Evolutionary conservation across 176 grass and related monocot genomes (phyloP), one percentile per base, ranked within the genome.

Genomic region (Musa beccarii): DNA sequence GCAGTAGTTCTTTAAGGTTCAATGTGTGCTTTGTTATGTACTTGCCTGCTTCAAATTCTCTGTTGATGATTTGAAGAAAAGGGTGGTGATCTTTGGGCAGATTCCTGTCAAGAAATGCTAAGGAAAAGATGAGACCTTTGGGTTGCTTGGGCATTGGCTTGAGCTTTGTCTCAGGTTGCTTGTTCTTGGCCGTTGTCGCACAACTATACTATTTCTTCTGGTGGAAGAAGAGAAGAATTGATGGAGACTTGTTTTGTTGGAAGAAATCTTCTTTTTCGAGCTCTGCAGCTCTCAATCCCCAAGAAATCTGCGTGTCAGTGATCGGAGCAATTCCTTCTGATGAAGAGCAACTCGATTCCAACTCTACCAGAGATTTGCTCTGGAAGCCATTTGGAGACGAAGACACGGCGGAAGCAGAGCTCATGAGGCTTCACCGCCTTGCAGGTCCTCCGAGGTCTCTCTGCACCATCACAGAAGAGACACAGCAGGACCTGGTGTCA

Each of bases 201-300:
- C 53, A 74, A 53, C n/a, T 74, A 13, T 74, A 74, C 72, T 74
- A 74, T 16, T 74, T 74, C 53, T 74, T 74, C 50, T 74, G 72
- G 72, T 74, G 72, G 72, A 74, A 74, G 72, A 74, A 59, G 53
- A 74, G 72, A 57, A 57, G 11, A 13, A 53, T 10, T 23, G 1
- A 17, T 13, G 57, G 72, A 11, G 72, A 57, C 14, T 17, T 20
- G 7, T 74, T 74, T 16, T 53, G 51, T 10, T 29, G 54, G 53
- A 74, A 28, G 23, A 74, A 74, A 56, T 22, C 72, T 57, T 74
- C 24, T 74, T 16, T 5, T 25, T 14, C 13, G 24, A 11, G 26
- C 23, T 54, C 51, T 1, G 9, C 71, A 16, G 34, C n/a, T 10
- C 21, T 73, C 20, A 13, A 14, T 15, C 72, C 53, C 19, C 52